Base-by-base conservation (phyloP, 1,284 basidiomycete species). In the Phellopilus nigrolimitatus region DNA sequence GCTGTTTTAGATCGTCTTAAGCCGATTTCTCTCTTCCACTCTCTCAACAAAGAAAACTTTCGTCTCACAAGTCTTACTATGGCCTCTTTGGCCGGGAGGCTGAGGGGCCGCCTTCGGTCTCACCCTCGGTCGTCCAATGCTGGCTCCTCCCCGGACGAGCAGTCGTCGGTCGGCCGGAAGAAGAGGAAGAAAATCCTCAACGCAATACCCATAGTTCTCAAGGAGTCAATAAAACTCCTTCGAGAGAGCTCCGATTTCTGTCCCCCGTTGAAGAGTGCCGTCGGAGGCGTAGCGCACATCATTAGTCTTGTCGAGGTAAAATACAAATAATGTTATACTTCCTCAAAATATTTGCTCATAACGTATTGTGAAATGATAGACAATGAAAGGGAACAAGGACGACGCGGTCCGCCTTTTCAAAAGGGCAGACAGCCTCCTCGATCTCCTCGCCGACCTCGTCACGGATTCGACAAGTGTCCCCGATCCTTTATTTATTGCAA, bases 301-400 rank as follows among this genome's bases (percentile, higher is more conserved):
- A 4, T 44, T 12, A 9, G 6, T n/a, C 6, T 31, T 15, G 27
- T 31, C 7, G 27, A 44, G 27, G 42, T 44, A 12, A 44, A 28
- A 24, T 27, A 2, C 3, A 3, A n/a, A 30, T 22, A 1, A n/a
- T 31, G 12, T 28, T 1, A 4, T 15, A 4, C 12, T 15, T 7
- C 25, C 7, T 30, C 12, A 10, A 5, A 15, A 13, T 30, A 1
- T 6, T 33, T 44, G 2, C 40, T n/a, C n/a, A n/a, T 15, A 31
- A 21, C 13, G 13, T 31, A 7, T 30, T 44, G 27, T 19, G 3
- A 37, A 6, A 5, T 21, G 6, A 27, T 30, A 44, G 42, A 31
- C 25, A n/a, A 44, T 44, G 28, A 44, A 44, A 13, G 42, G 42
- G n/a, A 44, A 44, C 15, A 31, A 44, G 27, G 42, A 27, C 5